These are phyloP conservation scores for Yarrowia yakushimensis DNA, from an alignment of 805 yeast genomes.

Conservation along the genomic window DNA sequence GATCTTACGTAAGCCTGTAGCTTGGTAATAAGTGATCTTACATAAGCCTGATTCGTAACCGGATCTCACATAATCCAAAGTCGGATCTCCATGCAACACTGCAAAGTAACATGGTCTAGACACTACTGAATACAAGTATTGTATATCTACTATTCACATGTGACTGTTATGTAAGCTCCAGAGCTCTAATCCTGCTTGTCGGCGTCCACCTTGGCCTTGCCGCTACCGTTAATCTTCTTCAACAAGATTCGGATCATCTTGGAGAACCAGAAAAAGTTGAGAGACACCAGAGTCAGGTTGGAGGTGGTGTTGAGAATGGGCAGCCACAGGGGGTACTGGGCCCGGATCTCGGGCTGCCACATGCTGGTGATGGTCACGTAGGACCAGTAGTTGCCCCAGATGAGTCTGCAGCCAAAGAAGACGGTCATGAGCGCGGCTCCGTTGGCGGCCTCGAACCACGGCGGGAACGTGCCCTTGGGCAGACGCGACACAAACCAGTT, in stretches of 20 bases:
- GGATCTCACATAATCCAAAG: too few species aligned
- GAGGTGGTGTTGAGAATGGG: constrained; percentile 51
- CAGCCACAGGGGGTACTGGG: constrained; percentile 48
- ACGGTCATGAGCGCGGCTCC: constrained; percentile 59
- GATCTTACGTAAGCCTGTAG: too few species aligned
- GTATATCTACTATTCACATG: too few species aligned
- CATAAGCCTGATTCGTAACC: too few species aligned
- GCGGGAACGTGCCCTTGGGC: constrained; percentile 63
- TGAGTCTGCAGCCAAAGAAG: constrained; percentile 73
- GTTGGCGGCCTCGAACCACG: constrained; percentile 54
- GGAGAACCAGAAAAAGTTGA: constrained; percentile 82
- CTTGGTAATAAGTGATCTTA: too few species aligned
- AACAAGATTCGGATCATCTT: constrained; percentile 79
- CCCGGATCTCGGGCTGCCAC: constrained; percentile 40
- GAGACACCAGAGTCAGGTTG: constrained; percentile 58
- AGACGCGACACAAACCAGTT: constrained; percentile 86
- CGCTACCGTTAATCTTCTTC: constrained; percentile 43
- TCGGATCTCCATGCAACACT: too few species aligned
- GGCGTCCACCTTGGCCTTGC: neutral
- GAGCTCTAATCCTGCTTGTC: constrained; percentile 6
- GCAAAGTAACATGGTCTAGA: too few species aligned
- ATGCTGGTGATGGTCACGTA: constrained; percentile 25
- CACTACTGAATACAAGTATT: too few species aligned
- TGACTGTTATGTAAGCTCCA: neutral
- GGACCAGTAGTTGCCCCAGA: constrained; percentile 85